These are phyloP conservation scores for Cladosporium velox DNA, from an alignment of 2,329 filamentous ascomycete genomes.

Conservation along the genomic window DNA sequence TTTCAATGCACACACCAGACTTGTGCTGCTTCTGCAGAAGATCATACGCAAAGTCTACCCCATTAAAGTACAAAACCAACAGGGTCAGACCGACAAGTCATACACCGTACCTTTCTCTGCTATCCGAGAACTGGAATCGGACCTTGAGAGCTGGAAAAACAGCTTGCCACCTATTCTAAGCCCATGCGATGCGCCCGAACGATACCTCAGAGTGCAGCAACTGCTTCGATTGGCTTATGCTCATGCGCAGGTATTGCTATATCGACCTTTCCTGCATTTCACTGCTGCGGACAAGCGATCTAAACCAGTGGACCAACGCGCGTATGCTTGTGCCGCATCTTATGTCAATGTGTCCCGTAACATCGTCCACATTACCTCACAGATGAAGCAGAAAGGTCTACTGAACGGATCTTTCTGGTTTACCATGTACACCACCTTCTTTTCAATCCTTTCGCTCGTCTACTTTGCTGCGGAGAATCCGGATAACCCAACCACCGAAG, in stretches of 20 bases:
- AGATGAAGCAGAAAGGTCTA: conserved; percentile 73
- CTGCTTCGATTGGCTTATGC: conserved; percentile 77
- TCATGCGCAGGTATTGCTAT: conserved; percentile 80
- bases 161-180: conserved; percentile 73
- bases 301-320: conserved; percentile 68
- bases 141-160: conserved; percentile 65
- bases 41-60: conserved; percentile 66
- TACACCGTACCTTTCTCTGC: conserved; percentile 66
- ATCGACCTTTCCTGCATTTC: conserved; percentile 81
- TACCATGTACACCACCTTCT: conserved; percentile 80
- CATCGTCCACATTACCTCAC: conserved; percentile 76
- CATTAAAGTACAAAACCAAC: conserved; percentile 52
- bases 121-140: conserved; percentile 65
- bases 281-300: conserved; percentile 62
- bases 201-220: conserved; percentile 63
- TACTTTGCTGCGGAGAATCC: conserved; percentile 82
- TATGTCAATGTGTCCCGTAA: conserved; percentile 68
- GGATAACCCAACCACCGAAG: conserved; percentile 70
- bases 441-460: conserved; percentile 74
- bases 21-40: conserved; percentile 61
- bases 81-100: conserved; percentile 48
- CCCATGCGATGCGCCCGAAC: conserved; percentile 79
- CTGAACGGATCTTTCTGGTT: conserved; percentile 87
- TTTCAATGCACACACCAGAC: conserved; percentile 60
- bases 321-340: conserved; percentile 72